These are phyloP conservation scores for Limtongia smithiae DNA, from an alignment of 805 yeast species.

Conservation along the genomic window DNA sequence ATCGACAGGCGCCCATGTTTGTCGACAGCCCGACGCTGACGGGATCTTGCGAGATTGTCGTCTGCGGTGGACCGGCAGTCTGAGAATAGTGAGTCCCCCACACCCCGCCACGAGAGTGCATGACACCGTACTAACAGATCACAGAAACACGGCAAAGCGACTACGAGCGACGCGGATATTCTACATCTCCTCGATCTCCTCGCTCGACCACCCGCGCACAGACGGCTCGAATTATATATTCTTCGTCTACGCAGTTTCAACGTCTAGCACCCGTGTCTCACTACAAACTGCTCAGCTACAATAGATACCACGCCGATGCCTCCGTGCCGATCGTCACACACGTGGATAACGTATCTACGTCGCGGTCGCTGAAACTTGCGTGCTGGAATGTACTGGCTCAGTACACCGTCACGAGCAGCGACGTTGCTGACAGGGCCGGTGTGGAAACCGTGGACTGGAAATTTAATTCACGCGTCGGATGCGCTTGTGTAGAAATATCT, in stretches of 20 bases:
- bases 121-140: not conserved
- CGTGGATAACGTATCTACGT: not conserved
- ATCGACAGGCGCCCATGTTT: too few species aligned
- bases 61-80: not conserved
- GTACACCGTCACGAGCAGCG: too few species aligned
- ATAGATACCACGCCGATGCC: too few species aligned
- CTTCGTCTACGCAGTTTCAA: slow-evolving; percentile 12
- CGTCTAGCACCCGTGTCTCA: too few species aligned
- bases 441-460: slow-evolving; percentile 2
- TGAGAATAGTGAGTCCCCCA: too few species aligned
- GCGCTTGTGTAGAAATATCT: not conserved
- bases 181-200: slow-evolving; percentile 9
- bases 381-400: slow-evolving; percentile 13
- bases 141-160: not conserved
- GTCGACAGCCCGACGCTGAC: too few species aligned
- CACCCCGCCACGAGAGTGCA: too few species aligned
- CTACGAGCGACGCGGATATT: not conserved
- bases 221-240: slow-evolving; percentile 11
- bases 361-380: slow-evolving; percentile 6
- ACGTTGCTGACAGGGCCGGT: too few species aligned
- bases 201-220: not conserved
- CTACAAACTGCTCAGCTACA: too few species aligned
- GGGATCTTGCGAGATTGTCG: too few species aligned
- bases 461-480: slow-evolving; percentile 9
- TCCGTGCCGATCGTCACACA: not conserved